Conservation (phyloP, 2,329 filamentous ascomycete genomes). For the Calonectria pauciramosa region DNA sequence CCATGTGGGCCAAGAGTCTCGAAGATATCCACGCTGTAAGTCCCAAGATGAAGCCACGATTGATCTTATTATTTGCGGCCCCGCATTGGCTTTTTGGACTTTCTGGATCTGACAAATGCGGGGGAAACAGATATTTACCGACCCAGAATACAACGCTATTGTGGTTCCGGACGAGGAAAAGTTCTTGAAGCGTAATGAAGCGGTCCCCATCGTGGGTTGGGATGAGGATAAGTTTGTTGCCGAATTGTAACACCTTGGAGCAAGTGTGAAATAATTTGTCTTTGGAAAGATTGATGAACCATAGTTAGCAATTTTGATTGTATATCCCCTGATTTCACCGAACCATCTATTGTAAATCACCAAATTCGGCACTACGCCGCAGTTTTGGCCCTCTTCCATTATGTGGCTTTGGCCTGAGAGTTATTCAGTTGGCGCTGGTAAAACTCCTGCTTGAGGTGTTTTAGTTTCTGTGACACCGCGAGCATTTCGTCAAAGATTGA, state of each 20-base stretch:
- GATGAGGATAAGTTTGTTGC: neutral
- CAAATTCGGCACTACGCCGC: neutral
- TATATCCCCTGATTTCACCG: neutral
- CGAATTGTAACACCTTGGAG: neutral
- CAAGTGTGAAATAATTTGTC: neutral
- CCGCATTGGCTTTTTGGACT: no score
- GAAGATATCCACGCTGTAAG: neutral
- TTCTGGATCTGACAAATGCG: neutral
- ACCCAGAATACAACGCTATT: neutral
- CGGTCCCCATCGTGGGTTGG: neutral
- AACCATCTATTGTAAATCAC: neutral
- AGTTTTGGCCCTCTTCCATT: neutral
- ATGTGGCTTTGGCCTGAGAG: neutral
- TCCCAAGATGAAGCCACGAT: neutral
- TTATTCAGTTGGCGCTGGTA: neutral
- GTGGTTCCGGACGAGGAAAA: neutral
- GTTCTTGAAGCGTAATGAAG: neutral
- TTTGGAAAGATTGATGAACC: neutral
- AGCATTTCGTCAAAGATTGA: neutral
- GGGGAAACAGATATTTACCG: neutral
- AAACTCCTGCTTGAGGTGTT: neutral
- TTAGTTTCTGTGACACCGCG: neutral
- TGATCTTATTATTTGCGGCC: neutral
- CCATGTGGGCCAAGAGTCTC: neutral
- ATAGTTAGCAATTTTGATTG: neutral